Percentiles rank a stretch among this genome's conserved stretches.
These are phyloP conservation scores for Pythium apleroticum DNA, from an alignment of 352 stramenopile genomes.

Conservation along the genomic window DNA sequence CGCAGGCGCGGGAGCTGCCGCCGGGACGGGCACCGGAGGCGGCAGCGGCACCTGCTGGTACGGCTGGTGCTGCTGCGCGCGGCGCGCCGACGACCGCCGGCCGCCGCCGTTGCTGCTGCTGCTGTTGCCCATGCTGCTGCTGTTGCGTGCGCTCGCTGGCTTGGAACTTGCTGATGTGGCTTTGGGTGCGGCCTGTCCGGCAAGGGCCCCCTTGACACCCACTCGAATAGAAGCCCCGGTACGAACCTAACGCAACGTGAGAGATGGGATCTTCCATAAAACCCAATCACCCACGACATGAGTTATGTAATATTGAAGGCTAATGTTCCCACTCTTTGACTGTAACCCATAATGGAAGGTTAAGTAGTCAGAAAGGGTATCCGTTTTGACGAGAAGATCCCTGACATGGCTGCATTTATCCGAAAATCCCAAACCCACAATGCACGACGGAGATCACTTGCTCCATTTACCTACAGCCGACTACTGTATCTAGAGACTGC, in stretches of 20 bases:
- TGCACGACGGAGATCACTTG: neutral
- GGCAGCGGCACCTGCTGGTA: constrained; percentile 32
- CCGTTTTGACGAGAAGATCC: neutral
- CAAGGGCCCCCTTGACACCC: neutral
- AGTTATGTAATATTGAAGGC: constrained; percentile 4
- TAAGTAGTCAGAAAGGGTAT: neutral
- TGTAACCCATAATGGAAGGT: neutral
- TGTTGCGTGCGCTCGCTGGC: neutral
- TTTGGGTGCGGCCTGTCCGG: neutral
- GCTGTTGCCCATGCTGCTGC: constrained; percentile 62
- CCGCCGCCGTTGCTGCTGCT: constrained; percentile 43
- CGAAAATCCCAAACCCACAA: too few species aligned
- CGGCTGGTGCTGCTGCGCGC: constrained; percentile 45
- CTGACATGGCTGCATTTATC: constrained; percentile 25
- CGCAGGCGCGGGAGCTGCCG: constrained; percentile 20
- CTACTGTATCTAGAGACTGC: neutral
- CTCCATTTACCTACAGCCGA: too few species aligned
- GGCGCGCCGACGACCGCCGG: constrained; percentile 31
- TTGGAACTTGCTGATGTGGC: neutral
- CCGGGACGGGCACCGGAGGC: neutral
- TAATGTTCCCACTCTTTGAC: too few species aligned
- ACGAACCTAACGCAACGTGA: neutral
- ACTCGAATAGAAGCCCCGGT: constrained; percentile 18
- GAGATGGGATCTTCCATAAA: constrained; percentile 6
- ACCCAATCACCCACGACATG: constrained; percentile 2